A percentile compares a stretch with the other conserved stretches of the same genome.
phyloP scores from a whole-genome alignment of 768 basidiomycete genomes.

The Macrolepiota fuliginosa region DNA sequence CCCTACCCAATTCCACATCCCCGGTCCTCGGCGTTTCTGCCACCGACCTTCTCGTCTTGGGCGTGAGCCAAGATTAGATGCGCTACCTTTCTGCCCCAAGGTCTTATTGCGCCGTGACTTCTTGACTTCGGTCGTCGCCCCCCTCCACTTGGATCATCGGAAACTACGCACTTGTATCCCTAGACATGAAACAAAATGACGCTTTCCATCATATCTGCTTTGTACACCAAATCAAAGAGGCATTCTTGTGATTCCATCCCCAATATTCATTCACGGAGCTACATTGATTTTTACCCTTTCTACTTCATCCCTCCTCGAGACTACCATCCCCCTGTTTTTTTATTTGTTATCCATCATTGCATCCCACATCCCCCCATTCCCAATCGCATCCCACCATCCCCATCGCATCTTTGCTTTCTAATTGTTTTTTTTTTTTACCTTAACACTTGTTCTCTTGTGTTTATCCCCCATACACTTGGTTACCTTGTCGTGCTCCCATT shows the following conservation, averaged over 20 bases:
- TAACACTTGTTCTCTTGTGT: background rate
- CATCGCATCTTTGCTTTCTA: constrained; percentile 14
- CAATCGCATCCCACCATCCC: background rate
- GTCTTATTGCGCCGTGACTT: background rate
- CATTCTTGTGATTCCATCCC: constrained; percentile 6
- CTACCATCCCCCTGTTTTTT: background rate
- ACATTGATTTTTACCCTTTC: background rate
- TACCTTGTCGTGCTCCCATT: constrained; percentile 10
- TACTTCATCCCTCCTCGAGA: background rate
- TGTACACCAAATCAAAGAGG: constrained; percentile 11
- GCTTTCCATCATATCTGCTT: constrained; percentile 7
- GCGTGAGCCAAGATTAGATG: background rate
- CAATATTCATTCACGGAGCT: constrained; percentile 6
- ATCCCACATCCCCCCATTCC: background rate
- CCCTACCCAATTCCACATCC: background rate
- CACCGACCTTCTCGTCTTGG: constrained; percentile 3
- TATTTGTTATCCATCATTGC: constrained; percentile 6
- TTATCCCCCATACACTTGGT: background rate
- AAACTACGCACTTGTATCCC: constrained; percentile 12
- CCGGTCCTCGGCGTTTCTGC: background rate
- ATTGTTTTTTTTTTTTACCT: background rate
- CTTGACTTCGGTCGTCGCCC: background rate
- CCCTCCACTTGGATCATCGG: constrained; percentile 1
- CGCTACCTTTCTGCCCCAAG: background rate
- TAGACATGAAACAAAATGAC: constrained; percentile 15